Conservation (phyloP, 805 yeast species). For the Metschnikowia orientalis region DNA sequence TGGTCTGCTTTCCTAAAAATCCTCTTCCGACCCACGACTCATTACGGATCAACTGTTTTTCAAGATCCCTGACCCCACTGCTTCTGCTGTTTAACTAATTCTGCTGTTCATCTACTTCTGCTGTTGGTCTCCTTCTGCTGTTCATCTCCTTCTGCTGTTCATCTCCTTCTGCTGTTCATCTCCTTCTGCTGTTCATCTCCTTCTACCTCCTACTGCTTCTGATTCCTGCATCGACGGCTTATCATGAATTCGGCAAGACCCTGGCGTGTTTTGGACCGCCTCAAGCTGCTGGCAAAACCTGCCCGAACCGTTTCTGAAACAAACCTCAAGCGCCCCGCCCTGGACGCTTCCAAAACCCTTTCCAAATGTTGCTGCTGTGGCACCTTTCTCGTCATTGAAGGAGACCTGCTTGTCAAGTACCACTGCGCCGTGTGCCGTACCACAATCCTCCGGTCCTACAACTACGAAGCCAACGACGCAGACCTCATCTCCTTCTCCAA, state of each 20-base stretch:
- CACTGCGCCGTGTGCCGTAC: conserved; percentile 62
- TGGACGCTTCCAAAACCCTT: conserved; percentile 13
- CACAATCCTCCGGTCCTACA: conserved; percentile 29
- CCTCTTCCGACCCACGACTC: no score
- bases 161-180: no score
- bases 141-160: no score
- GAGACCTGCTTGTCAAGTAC: conserved; percentile 31
- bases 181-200: no score
- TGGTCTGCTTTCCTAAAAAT: no score
- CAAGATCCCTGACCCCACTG: no score
- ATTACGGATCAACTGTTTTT: no score
- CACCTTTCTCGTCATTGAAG: conserved; percentile 29
- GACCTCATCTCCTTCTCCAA: conserved; percentile 26
- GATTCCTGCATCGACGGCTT: no score
- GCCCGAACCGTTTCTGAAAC: conserved; percentile 11
- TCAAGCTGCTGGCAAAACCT: conserved; percentile 17
- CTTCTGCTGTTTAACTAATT: no score
- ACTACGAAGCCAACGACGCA: conserved; percentile 7
- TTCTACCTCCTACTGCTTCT: no score
- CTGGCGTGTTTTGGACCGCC: conserved; percentile 22
- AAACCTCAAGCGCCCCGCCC: conserved; percentile 4
- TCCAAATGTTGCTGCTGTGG: conserved; percentile 38
- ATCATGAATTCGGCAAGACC: conserved; percentile 20
- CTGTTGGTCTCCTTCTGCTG: no score
- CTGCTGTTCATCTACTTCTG: no score